These are phyloP conservation scores for Thermomyces lanuginosus DNA, from an alignment of 2,329 filamentous ascomycete genomes.

Conservation along the genomic window DNA sequence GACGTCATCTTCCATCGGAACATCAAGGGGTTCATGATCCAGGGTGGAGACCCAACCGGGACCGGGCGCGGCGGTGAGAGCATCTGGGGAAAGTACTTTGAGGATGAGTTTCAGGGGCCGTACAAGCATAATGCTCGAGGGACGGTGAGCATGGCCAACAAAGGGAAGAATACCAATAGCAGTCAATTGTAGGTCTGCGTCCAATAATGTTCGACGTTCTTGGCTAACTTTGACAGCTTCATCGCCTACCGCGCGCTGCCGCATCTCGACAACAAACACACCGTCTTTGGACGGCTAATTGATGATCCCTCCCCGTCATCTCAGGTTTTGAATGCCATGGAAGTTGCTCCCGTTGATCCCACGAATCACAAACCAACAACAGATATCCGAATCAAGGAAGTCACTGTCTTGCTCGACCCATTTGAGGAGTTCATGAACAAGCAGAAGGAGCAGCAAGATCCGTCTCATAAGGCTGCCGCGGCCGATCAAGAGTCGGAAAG, in stretches of 20 bases:
- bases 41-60: conserved; percentile 85
- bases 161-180: conserved; percentile 94
- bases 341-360: conserved; percentile 57
- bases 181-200: conserved; percentile 50
- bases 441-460: conserved; percentile 38
- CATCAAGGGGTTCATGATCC: conserved; percentile 94
- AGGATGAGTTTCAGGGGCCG: conserved; percentile 84
- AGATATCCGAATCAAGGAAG: conserved; percentile 64
- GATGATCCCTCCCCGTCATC: conserved; percentile 40
- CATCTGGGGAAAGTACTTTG: conserved; percentile 87
- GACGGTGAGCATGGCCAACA: conserved; percentile 88
- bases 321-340: conserved; percentile 50
- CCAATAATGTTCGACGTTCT: conserved; percentile 1
- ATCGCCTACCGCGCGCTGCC: conserved; percentile 71
- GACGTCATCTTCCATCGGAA: conserved; percentile 78
- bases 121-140: conserved; percentile 69
- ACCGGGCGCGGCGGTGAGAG: conserved; percentile 80
- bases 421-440: conserved; percentile 83
- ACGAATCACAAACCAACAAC: conserved; percentile 57
- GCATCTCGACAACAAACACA: conserved; percentile 89
- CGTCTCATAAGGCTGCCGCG: conserved; percentile 9
- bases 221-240: conserved; percentile 37
- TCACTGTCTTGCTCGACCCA: conserved; percentile 79
- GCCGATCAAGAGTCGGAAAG: conserved; percentile 12
- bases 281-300: conserved; percentile 80